Conservation (phyloP, 176 grass and related monocot genomes). For the Olyra latifolia region DNA sequence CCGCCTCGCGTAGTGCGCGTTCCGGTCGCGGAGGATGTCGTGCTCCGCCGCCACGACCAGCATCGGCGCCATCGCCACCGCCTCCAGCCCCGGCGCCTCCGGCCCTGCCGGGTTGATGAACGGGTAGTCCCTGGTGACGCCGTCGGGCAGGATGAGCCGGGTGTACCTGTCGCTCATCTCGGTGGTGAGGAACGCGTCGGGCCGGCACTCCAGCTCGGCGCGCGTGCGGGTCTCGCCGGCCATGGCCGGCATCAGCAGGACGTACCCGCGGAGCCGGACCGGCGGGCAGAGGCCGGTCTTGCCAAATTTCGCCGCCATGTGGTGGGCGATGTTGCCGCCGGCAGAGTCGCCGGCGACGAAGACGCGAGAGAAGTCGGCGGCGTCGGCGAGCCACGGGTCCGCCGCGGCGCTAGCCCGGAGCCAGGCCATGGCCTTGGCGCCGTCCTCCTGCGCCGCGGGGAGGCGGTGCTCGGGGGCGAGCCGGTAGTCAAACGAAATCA, state of each 20-base stretch:
- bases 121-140: conserved; percentile 30
- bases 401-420: not conserved
- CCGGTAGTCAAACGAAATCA: conserved; percentile 52
- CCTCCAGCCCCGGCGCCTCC: conserved; percentile 24
- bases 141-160: conserved; percentile 33
- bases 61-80: conserved; percentile 14
- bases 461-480: conserved; percentile 54
- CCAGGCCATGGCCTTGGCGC: conserved; percentile 36
- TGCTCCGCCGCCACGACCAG: conserved; percentile 40
- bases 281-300: not conserved
- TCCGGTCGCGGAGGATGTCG: conserved; percentile 44
- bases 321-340: conserved; percentile 59
- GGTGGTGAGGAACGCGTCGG: conserved; percentile 12
- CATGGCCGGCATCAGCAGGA: conserved; percentile 45
- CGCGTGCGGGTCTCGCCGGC: conserved; percentile 29
- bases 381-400: conserved; percentile 50
- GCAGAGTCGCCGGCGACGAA: conserved; percentile 60
- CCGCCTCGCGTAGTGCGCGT: conserved; percentile 40
- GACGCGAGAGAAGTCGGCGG: conserved; percentile 41
- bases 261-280: conserved; percentile 32
- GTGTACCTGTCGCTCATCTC: conserved; percentile 30
- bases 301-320: conserved; percentile 31
- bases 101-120: conserved; percentile 30
- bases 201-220: conserved; percentile 38
- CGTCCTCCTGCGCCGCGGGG: conserved; percentile 49